A percentile compares a stretch with the other conserved stretches of the same genome.
Evolutionary conservation across 768 basidiomycete genomes (phyloP).

Genomic region (Leccinum incarnatum): DNA sequence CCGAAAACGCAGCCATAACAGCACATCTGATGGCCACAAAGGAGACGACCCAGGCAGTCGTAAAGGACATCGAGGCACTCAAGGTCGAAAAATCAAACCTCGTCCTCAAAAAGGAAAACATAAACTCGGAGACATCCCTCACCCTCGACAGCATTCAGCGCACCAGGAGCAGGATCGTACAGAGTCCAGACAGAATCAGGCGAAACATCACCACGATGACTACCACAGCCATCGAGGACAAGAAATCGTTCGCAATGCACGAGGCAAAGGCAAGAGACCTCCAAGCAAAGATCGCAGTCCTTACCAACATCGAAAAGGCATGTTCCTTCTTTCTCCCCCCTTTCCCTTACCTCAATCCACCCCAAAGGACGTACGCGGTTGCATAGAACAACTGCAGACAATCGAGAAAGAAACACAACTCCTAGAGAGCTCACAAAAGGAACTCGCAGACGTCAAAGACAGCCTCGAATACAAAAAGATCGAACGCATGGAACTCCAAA

Average conservation of each 20-base stretch:
- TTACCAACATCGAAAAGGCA: conserved; percentile 77
- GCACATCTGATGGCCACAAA: conserved; percentile 69
- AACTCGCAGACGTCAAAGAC: conserved; percentile 65
- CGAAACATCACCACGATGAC: conserved; percentile 80
- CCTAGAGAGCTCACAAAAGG: conserved; percentile 65
- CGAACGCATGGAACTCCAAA: conserved; percentile 65
- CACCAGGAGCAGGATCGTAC: conserved; percentile 75
- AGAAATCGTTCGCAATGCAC: conserved; percentile 57
- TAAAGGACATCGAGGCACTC: conserved; percentile 65
- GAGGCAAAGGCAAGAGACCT: conserved; percentile 78
- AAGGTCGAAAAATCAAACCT: conserved; percentile 68
- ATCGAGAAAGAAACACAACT: conserved; percentile 65
- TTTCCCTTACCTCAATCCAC: not conserved
- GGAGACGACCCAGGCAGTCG: conserved; percentile 54
- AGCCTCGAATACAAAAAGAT: conserved; percentile 71
- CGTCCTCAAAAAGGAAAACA: conserved; percentile 64
- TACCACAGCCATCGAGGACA: conserved; percentile 64
- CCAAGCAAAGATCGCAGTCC: conserved; percentile 65
- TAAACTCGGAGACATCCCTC: conserved; percentile 58
- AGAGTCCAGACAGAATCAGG: conserved; percentile 88
- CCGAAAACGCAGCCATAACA: conserved; percentile 60
- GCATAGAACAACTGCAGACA: conserved; percentile 72
- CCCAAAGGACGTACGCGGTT: conserved; percentile 63
- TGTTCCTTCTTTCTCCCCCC: not conserved
- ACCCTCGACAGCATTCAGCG: conserved; percentile 60